Evolutionary conservation across 192 early-diverging fungal genomes (phyloP).

Genomic region (Linnemannia elongata): DNA sequence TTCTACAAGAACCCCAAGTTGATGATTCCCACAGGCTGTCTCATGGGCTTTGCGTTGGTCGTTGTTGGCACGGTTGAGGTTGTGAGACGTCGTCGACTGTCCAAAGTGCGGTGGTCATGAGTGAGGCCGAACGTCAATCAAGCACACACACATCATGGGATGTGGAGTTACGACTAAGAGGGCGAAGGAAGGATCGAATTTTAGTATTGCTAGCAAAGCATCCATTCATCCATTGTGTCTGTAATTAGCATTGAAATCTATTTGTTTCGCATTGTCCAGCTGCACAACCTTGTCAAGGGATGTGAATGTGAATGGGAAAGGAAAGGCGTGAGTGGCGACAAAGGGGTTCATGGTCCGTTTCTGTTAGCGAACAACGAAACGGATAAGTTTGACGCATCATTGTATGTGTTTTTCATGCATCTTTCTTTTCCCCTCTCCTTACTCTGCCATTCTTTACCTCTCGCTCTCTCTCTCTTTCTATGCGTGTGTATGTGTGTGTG

Average conservation of each 20-base stretch:
- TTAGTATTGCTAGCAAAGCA: not conserved
- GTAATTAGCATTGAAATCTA: not conserved
- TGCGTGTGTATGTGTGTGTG: too few relatives aligned
- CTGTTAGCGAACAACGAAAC: not conserved
- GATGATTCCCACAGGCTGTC: conserved; percentile 41
- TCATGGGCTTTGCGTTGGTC: conserved; percentile 29
- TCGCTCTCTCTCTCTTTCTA: not conserved
- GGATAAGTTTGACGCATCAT: not conserved
- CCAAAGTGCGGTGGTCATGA: conserved; percentile 35
- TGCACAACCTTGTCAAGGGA: not conserved
- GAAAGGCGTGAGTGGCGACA: not conserved
- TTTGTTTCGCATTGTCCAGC: not conserved
- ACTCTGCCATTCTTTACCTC: not conserved
- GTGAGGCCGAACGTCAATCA: not conserved
- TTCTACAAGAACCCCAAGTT: conserved; percentile 38
- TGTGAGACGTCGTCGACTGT: conserved; percentile 24
- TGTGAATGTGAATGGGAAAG: not conserved
- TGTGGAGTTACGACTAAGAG: too few relatives aligned
- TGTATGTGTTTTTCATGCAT: not conserved
- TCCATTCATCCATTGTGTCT: too few relatives aligned
- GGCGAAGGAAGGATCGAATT: too few relatives aligned
- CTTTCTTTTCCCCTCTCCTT: not conserved
- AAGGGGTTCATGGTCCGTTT: not conserved
- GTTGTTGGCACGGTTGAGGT: conserved; percentile 27
- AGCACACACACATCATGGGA: not conserved